phyloP scores from a whole-genome alignment of 495 filamentous ascomycete species.

The Oleoguttula mirabilis region DNA sequence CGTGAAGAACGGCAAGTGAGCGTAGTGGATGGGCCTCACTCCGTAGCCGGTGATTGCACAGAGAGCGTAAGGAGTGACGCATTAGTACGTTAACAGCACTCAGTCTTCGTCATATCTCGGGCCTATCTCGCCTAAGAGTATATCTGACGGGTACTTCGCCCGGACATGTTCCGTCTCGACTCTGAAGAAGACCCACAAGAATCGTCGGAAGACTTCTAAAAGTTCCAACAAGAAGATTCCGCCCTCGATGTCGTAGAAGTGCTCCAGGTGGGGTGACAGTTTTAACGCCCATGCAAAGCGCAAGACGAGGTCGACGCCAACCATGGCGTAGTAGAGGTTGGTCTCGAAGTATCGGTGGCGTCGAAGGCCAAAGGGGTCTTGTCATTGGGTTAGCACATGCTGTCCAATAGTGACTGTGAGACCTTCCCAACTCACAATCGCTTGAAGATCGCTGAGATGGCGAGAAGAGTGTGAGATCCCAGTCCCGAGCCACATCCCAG shows the following conservation, averaged over 20 bases:
- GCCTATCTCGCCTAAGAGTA: conserved; percentile 1
- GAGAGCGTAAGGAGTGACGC: too few relatives aligned
- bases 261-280: conserved; percentile 64
- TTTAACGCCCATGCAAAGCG: conserved; percentile 85
- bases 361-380: conserved; percentile 66
- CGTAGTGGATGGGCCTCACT: too few relatives aligned
- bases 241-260: conserved; percentile 72
- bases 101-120: conserved; percentile 5
- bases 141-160: not conserved
- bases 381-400: not conserved
- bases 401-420: not conserved
- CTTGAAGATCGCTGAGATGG: conserved; percentile 32
- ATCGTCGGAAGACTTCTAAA: conserved; percentile 73
- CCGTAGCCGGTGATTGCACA: too few relatives aligned
- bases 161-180: conserved; percentile 76
- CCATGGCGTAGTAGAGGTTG: conserved; percentile 70
- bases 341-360: conserved; percentile 56
- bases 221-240: conserved; percentile 78
- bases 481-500: conserved; percentile 95
- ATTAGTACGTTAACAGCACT: too few relatives aligned
- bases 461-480: conserved; percentile 81
- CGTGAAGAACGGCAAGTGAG: too few relatives aligned
- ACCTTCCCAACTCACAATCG: conserved; percentile 34
- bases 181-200: conserved; percentile 95
- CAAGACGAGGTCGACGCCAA: conserved; percentile 64